Evolutionary conservation across 495 filamentous ascomycete species (phyloP).

Genomic region (Penicillium psychrofluorescens): DNA sequence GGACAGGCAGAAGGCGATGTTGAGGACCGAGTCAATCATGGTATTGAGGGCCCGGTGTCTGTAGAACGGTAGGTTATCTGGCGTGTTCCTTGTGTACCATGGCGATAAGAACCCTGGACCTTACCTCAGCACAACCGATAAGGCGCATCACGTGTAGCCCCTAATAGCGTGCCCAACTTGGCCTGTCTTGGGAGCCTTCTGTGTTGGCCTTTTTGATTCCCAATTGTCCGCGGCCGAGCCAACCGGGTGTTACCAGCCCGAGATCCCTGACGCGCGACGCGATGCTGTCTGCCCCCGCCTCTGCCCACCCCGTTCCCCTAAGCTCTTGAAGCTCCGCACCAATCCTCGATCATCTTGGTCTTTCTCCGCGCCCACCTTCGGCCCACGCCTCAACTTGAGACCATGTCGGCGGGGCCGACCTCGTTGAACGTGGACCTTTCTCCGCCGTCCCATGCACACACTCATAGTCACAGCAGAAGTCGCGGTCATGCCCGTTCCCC

Average conservation of each 20-base stretch:
- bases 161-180: not conserved
- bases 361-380: conserved; percentile 1
- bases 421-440: conserved; percentile 25
- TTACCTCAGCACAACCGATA: not conserved
- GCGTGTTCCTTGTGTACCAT: too few species aligned
- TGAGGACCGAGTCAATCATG: conserved; percentile 38
- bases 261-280: not conserved
- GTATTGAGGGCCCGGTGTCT: conserved; percentile 1
- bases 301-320: not conserved
- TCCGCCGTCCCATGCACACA: conserved; percentile 20
- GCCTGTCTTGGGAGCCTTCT: not conserved
- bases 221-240: not conserved
- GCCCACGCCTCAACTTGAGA: conserved; percentile 7
- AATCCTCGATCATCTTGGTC: conserved; percentile 3
- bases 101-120: not conserved
- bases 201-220: not conserved
- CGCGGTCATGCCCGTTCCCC: conserved; percentile 35
- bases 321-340: too few species aligned
- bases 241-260: too few species aligned
- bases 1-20: conserved; percentile 41
- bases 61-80: not conserved
- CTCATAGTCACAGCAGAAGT: conserved; percentile 26
- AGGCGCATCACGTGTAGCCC: not conserved
- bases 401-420: conserved; percentile 33
- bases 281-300: not conserved